phyloP scores from a whole-genome alignment of 1,139 yeast species.

The Williopsis jadinii region DNA sequence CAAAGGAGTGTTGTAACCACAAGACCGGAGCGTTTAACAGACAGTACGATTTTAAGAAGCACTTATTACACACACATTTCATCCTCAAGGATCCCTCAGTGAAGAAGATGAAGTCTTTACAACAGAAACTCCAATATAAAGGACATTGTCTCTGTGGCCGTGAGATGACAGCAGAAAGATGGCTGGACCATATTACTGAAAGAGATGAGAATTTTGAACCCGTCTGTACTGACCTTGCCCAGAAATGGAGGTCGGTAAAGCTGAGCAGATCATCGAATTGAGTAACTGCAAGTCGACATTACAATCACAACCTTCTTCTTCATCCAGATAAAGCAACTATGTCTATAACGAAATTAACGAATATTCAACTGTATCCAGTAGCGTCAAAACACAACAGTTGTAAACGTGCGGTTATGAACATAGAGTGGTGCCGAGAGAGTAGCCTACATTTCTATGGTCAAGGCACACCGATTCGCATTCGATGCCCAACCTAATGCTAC shows the following conservation, averaged over 20 bases:
- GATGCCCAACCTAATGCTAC: too few relatives aligned
- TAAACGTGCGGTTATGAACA: too few relatives aligned
- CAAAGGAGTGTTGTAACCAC: constrained; percentile 49
- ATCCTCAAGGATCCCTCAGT: constrained; percentile 43
- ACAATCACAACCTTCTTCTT: neutral
- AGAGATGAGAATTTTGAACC: neutral
- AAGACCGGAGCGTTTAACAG: constrained; percentile 59
- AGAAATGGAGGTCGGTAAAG: constrained; percentile 2
- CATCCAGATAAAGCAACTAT: too few relatives aligned
- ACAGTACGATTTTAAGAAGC: constrained; percentile 66
- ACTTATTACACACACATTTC: constrained; percentile 56
- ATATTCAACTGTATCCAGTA: too few relatives aligned
- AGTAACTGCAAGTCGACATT: neutral
- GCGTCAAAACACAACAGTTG: too few relatives aligned
- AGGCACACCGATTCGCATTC: too few relatives aligned
- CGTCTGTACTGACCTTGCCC: constrained; percentile 6
- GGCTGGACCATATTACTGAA: constrained; percentile 54
- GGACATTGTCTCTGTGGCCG: constrained; percentile 58
- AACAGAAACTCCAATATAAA: constrained; percentile 42
- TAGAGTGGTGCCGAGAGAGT: too few relatives aligned
- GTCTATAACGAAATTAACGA: too few relatives aligned
- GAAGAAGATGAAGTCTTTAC: constrained; percentile 42
- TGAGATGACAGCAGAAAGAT: constrained; percentile 41
- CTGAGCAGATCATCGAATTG: too few relatives aligned
- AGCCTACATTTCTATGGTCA: too few relatives aligned